Conservation (phyloP, 345 rosid species). For the Balakata baccata region DNA sequence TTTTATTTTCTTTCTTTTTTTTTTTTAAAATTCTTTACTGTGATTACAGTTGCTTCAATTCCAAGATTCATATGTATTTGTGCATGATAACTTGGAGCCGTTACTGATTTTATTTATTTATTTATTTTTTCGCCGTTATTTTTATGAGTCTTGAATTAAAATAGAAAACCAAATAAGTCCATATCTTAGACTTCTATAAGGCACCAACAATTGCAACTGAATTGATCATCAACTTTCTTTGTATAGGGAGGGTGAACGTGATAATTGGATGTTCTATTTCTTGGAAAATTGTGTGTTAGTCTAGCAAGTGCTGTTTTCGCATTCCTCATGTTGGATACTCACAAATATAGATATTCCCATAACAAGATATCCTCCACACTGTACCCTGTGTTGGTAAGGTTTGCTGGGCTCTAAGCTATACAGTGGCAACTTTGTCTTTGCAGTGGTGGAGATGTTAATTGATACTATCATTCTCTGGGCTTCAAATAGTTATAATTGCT, state of each 20-base stretch:
- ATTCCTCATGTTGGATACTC: conserved; percentile 89
- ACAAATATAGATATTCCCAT: conserved; percentile 70
- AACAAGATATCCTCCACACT: conserved; percentile 88
- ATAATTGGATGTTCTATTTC: conserved; percentile 81
- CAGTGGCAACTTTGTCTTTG: conserved; percentile 91
- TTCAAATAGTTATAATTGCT: no score
- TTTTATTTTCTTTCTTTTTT: no score
- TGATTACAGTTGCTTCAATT: no score
- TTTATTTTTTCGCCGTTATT: no score
- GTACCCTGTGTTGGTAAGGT: conserved; percentile 96
- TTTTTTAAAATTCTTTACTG: no score
- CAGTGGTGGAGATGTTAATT: conserved; percentile 92
- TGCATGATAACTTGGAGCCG: no score
- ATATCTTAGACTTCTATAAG: conserved; percentile 72
- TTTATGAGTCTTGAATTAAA: no score
- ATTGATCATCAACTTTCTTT: conserved; percentile 71
- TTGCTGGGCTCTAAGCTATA: conserved; percentile 87
- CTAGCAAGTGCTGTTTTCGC: conserved; percentile 80
- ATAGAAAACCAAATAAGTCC: no score
- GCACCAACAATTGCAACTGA: conserved; percentile 86
- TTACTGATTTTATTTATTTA: no score
- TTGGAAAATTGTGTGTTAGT: conserved; percentile 91
- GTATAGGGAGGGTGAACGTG: conserved; percentile 90
- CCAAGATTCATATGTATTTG: no score
- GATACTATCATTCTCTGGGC: conserved; percentile 94